Evolutionary conservation across 1,284 basidiomycete species (phyloP).

Genomic region (Cyathus olla): DNA sequence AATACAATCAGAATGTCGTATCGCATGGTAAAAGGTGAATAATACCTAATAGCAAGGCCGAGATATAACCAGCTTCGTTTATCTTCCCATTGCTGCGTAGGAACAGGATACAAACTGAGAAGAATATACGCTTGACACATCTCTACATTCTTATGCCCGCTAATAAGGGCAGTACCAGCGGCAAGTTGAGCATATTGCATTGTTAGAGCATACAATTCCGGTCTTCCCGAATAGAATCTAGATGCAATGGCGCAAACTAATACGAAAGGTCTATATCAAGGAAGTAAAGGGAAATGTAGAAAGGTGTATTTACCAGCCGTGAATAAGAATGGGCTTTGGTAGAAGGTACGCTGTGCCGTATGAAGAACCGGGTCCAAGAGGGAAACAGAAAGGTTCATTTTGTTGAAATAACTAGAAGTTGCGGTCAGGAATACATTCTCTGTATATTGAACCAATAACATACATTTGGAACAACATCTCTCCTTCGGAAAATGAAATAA

Average conservation of each 20-base stretch:
- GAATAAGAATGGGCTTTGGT: slow-evolving; percentile 84
- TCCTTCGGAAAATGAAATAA: slow-evolving; percentile 79
- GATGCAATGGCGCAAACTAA: slow-evolving; percentile 86
- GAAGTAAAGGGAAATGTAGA: not conserved
- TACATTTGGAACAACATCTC: slow-evolving; percentile 86
- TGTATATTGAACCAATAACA: slow-evolving; percentile 28
- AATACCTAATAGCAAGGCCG: slow-evolving; percentile 80
- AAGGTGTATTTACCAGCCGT: slow-evolving; percentile 75
- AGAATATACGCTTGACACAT: slow-evolving; percentile 81
- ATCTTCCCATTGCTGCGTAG: slow-evolving; percentile 81
- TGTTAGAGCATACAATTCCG: slow-evolving; percentile 70
- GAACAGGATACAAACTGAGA: slow-evolving; percentile 79
- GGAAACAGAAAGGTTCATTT: slow-evolving; percentile 80
- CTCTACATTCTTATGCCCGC: slow-evolving; percentile 81
- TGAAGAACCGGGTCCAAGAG: slow-evolving; percentile 82
- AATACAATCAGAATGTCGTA: not conserved
- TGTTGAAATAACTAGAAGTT: slow-evolving; percentile 71
- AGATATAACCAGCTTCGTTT: slow-evolving; percentile 85
- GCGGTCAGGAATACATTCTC: slow-evolving; percentile 1
- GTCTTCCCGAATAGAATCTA: slow-evolving; percentile 74
- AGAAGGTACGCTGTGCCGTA: slow-evolving; percentile 77
- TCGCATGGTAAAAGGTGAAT: not conserved
- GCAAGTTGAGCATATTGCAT: slow-evolving; percentile 81
- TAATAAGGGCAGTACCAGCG: slow-evolving; percentile 78
- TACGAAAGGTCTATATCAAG: slow-evolving; percentile 3